Evolutionary conservation across 108 stramenopile species (phyloP), one percentile per base, ranked within the genome.

Genomic region (Skeletonema marinoi): DNA sequence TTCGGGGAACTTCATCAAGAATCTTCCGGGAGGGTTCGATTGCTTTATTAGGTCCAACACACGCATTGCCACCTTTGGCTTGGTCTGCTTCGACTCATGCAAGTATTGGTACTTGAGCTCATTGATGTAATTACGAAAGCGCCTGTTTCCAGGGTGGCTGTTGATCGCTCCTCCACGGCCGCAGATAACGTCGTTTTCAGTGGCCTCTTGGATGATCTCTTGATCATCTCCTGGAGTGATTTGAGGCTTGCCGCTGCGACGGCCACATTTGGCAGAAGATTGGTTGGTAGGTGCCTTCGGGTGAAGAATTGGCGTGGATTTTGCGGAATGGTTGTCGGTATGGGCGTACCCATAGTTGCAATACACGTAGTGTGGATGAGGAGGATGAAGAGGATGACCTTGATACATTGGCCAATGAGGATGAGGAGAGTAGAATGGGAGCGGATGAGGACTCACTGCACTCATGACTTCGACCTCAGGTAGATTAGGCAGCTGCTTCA

Each of bases 151-250:
- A 39, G 82, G 78, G 19, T 79, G 82, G 41, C 60, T 76, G 31
- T 83, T 83, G 14, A 83, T 66, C 7, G 67, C 73, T 33, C 82
- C 82, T 1, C 82, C 82, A 6, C 82, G 58, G 25, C 81, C 81
- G 32, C 81, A 82, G 0, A 82, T 71, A 1, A 82, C 81, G 72
- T 82, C 81, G 60, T 71, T 71, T 5, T 71, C 66, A 31, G 70
- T 75, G 31, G 68, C 66, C 7, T 71, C 60, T n/a, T 42, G 60
- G 9, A 82, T 75, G 63, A 69, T 70, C n/a, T 68, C 48, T 46
- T 68, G 75, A 29, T 32, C 25, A 0, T 33, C 32, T 54, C 41
- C 30, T 32, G 68, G 11, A 3, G 32, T 41, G 58, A 29, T 33
- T 2, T 42, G 54, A 29, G 67, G 51, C 30, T 50, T 78, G 32